A percentile compares a stretch with the other conserved stretches of the same genome.
phyloP scores from a whole-genome alignment of 129 eudicot species.

The Arctium minus region DNA sequence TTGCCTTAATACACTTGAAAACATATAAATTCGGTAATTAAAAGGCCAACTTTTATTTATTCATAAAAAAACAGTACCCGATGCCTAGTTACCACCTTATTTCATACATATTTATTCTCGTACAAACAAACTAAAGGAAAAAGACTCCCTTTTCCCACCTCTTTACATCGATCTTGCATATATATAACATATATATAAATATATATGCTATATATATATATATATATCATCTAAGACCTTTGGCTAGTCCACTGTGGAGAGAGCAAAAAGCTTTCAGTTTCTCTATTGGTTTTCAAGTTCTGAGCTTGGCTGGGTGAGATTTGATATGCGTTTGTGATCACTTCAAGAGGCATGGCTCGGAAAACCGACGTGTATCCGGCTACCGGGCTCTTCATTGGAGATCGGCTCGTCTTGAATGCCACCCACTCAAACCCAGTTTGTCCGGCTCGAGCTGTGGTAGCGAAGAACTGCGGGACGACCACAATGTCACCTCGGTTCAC shows the following conservation, averaged over 20 bases:
- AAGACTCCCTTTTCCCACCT: not conserved
- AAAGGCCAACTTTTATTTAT: too few relatives aligned
- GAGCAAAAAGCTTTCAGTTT: constrained; percentile 42
- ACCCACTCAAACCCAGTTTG: constrained; percentile 66
- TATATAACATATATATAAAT: too few relatives aligned
- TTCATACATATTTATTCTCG: not conserved
- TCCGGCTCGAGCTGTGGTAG: constrained; percentile 44
- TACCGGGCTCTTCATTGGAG: constrained; percentile 53
- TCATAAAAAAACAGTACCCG: too few relatives aligned
- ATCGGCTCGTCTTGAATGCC: constrained; percentile 61
- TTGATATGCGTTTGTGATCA: constrained; percentile 45
- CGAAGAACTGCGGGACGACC: constrained; percentile 66
- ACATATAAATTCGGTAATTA: too few relatives aligned
- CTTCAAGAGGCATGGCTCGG: constrained; percentile 63
- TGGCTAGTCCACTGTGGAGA: constrained; percentile 33
- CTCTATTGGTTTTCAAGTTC: constrained; percentile 46
- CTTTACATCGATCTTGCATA: not conserved
- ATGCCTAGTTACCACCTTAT: not conserved
- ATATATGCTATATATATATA: too few relatives aligned
- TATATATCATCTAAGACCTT: not conserved
- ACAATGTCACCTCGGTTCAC: constrained; percentile 63
- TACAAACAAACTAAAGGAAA: not conserved
- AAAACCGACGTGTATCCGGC: constrained; percentile 71
- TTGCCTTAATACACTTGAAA: too few relatives aligned
- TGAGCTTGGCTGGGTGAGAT: constrained; percentile 59